Evolutionary conservation across 768 basidiomycete species (phyloP).

Genomic region (Strobilomyces echinocephalus): DNA sequence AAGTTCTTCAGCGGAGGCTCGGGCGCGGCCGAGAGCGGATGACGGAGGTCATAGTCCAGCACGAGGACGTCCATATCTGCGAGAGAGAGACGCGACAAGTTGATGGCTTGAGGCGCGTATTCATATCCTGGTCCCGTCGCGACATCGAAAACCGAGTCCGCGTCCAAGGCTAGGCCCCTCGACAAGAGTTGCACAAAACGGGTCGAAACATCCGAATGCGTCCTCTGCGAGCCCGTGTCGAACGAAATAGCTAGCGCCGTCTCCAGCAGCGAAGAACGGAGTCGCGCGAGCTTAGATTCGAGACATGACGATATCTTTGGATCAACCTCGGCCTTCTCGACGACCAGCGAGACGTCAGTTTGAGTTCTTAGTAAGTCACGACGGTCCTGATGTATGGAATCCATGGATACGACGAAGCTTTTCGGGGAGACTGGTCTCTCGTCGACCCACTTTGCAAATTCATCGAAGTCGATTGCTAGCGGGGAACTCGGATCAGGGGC

Average conservation of each 20-base stretch:
- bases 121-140: conserved; percentile 11
- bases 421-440: conserved; percentile 21
- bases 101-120: conserved; percentile 12
- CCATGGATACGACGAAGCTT: conserved; percentile 37
- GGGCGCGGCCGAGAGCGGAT: conserved; percentile 36
- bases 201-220: background rate
- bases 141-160: conserved; percentile 1
- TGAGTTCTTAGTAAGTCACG: background rate
- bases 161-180: background rate
- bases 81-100: conserved; percentile 18
- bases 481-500: background rate
- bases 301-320: conserved; percentile 20
- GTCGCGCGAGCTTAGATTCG: conserved; percentile 13
- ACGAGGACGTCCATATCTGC: conserved; percentile 41
- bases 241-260: conserved; percentile 11
- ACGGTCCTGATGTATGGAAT: conserved; percentile 15
- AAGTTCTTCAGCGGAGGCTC: background rate
- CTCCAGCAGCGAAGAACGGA: conserved; percentile 6
- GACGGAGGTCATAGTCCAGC: conserved; percentile 50
- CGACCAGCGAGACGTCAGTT: background rate
- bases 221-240: background rate
- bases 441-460: conserved; percentile 39
- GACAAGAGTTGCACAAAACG: conserved; percentile 18
- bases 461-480: conserved; percentile 32
- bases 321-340: background rate